phyloP scores from a whole-genome alignment of 2,329 filamentous ascomycete species.

The Xylariaceae sp. region DNA sequence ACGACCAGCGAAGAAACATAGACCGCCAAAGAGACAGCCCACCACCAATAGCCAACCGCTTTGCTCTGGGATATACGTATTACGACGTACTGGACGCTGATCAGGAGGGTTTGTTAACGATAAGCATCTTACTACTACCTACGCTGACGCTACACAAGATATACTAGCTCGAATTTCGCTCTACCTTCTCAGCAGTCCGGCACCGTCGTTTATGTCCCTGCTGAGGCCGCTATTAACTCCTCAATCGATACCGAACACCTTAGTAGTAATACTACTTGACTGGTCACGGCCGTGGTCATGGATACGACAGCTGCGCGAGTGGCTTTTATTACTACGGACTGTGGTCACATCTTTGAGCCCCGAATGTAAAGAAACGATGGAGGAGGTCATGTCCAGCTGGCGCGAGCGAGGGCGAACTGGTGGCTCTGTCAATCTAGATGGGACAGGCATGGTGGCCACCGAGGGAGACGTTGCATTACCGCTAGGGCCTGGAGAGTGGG shows the following conservation, averaged over 20 bases:
- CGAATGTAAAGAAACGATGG: conserved; percentile 81
- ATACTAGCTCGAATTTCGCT: conserved; percentile 87
- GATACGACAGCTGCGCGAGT: conserved; percentile 86
- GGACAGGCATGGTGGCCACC: conserved; percentile 61
- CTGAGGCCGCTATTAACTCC: conserved; percentile 84
- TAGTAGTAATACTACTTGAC: conserved; percentile 90
- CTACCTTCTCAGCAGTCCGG: conserved; percentile 86
- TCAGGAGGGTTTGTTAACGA: conserved; percentile 72
- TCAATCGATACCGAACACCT: conserved; percentile 81
- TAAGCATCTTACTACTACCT: conserved; percentile 48
- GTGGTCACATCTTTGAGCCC: conserved; percentile 76
- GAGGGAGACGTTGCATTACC: conserved; percentile 76
- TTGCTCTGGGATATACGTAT: conserved; percentile 92
- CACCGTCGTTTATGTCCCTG: conserved; percentile 80
- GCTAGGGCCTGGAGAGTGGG: conserved; percentile 89
- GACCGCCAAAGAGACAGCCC: conserved; percentile 64
- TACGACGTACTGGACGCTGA: conserved; percentile 93
- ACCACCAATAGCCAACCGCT: conserved; percentile 87
- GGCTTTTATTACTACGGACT: conserved; percentile 82
- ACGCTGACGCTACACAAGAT: conserved; percentile 59
- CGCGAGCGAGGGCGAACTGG: conserved; percentile 75
- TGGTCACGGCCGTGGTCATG: conserved; percentile 95
- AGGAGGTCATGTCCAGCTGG: conserved; percentile 83
- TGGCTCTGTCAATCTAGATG: conserved; percentile 66
- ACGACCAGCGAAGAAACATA: conserved; percentile 58